A percentile compares a stretch with the other conserved stretches of the same genome.
phyloP scores from a whole-genome alignment of 208 protist genomes.

The Wallacemonas sp. region DNA sequence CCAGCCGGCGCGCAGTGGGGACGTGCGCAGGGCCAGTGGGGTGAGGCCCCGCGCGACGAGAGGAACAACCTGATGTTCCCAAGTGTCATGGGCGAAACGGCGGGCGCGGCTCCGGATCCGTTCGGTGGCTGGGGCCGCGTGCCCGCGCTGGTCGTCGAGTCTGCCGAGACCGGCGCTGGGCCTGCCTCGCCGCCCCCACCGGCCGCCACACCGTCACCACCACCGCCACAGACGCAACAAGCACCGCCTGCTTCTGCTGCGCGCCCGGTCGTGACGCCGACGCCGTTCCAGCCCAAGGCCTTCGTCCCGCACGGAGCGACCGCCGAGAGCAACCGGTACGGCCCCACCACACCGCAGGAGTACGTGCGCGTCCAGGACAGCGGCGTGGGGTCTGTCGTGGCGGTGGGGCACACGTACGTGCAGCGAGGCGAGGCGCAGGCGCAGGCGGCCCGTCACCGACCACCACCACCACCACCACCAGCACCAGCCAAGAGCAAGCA shows the following conservation, averaged over 20 bases:
- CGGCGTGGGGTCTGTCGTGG: slow-evolving; percentile 55
- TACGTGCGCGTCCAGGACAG: slow-evolving; percentile 83
- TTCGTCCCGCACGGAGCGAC: slow-evolving; percentile 42
- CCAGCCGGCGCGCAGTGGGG: slow-evolving; percentile 96
- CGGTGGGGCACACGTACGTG: slow-evolving; percentile 68
- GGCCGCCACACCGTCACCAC: not conserved
- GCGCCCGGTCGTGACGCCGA: slow-evolving; percentile 47
- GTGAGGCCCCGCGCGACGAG: slow-evolving; percentile 92
- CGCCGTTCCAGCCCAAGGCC: slow-evolving; percentile 70
- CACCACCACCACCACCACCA: slow-evolving; percentile 4
- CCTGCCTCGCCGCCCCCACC: slow-evolving; percentile 1
- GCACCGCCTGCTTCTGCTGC: slow-evolving; percentile 13
- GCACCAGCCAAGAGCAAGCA: not conserved
- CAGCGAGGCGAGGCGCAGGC: slow-evolving; percentile 34
- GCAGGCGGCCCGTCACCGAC: slow-evolving; percentile 8
- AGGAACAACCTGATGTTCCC: slow-evolving; percentile 85
- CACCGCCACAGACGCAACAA: slow-evolving; percentile 17
- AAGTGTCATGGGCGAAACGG: slow-evolving; percentile 80
- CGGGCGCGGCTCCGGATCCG: slow-evolving; percentile 24
- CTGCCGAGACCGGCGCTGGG: slow-evolving; percentile 6
- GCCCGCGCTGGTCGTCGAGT: slow-evolving; percentile 16
- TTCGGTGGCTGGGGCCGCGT: slow-evolving; percentile 20
- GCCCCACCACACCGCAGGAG: slow-evolving; percentile 52
- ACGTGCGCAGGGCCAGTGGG: slow-evolving; percentile 96
- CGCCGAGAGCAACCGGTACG: slow-evolving; percentile 8